Evolutionary conservation across 441 rosid species (phyloP).

Genomic region (Mallotus japonicus): DNA sequence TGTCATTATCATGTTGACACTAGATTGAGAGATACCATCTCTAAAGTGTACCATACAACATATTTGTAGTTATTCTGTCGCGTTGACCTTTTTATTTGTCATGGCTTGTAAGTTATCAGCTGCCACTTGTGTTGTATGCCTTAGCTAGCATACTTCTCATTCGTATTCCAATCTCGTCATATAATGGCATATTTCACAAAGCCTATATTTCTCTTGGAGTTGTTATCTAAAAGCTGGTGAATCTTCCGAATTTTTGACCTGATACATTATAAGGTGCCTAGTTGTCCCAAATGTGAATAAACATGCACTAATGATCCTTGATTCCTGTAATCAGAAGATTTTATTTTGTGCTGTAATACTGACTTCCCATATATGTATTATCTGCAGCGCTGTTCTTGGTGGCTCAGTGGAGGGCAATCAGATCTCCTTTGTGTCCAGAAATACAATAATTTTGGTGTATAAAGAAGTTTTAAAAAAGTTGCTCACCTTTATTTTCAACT

Average conservation of each 20-base stretch:
- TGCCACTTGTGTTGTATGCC: background rate
- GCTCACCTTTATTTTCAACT: conserved; percentile 49
- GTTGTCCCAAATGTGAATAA: background rate
- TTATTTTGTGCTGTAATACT: conserved; percentile 9
- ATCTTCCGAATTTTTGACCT: background rate
- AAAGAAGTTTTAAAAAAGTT: conserved; percentile 51
- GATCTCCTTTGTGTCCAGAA: conserved; percentile 56
- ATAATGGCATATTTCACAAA: background rate
- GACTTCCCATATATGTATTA: conserved; percentile 24
- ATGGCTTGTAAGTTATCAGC: background rate
- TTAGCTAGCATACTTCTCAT: background rate
- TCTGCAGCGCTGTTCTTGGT: conserved; percentile 80
- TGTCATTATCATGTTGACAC: background rate
- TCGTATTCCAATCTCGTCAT: too few relatives aligned
- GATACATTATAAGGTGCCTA: background rate
- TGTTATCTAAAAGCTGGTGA: background rate
- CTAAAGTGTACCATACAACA: background rate
- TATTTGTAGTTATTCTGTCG: background rate
- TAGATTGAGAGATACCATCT: background rate
- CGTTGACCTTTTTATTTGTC: background rate
- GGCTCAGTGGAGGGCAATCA: conserved; percentile 52
- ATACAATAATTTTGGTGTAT: conserved; percentile 48
- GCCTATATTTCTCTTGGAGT: too few relatives aligned
- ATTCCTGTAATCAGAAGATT: conserved; percentile 4
- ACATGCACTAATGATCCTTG: background rate